These are phyloP conservation scores for Ascochyta viciae-villosae DNA, from an alignment of 2,329 filamentous ascomycete genomes.

Conservation along the genomic window DNA sequence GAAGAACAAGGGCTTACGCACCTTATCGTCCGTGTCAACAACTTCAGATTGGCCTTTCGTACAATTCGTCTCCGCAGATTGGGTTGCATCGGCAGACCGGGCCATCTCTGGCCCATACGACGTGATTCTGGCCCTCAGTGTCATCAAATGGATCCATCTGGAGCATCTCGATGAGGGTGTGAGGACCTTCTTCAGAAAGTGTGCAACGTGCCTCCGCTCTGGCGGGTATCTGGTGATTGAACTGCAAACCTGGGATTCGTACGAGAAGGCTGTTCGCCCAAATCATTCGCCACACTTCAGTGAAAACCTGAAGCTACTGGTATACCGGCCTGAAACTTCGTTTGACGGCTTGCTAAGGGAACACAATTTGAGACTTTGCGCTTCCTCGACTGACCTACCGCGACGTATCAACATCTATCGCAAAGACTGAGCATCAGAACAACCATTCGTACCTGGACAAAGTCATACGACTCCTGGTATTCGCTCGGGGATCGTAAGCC, in stretches of 20 bases:
- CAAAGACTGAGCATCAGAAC: constrained; percentile 26
- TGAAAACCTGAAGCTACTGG: constrained; percentile 32
- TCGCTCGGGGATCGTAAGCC: neutral
- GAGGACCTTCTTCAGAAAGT: constrained; percentile 43
- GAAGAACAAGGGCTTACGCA: constrained; percentile 20
- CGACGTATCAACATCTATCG: constrained; percentile 46
- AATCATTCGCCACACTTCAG: constrained; percentile 44
- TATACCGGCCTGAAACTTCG: constrained; percentile 45
- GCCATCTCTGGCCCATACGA: constrained; percentile 39
- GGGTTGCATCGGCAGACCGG: constrained; percentile 35
- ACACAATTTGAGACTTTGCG: constrained; percentile 35
- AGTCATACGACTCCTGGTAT: neutral
- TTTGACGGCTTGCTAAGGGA: constrained; percentile 40
- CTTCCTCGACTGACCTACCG: constrained; percentile 39
- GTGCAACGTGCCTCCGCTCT: constrained; percentile 33
- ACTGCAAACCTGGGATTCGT: constrained; percentile 47
- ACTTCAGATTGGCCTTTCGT: constrained; percentile 35
- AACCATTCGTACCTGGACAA: neutral
- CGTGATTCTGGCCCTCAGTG: constrained; percentile 49
- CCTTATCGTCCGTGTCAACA: constrained; percentile 23
- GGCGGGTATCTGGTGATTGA: constrained; percentile 46
- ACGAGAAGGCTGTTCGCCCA: constrained; percentile 44
- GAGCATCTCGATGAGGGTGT: constrained; percentile 46
- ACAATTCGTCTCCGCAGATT: constrained; percentile 45
- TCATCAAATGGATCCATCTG: constrained; percentile 51